These are phyloP conservation scores for Pestalotiopsis sp. DNA, from an alignment of 2,329 filamentous ascomycete genomes.

Conservation along the genomic window DNA sequence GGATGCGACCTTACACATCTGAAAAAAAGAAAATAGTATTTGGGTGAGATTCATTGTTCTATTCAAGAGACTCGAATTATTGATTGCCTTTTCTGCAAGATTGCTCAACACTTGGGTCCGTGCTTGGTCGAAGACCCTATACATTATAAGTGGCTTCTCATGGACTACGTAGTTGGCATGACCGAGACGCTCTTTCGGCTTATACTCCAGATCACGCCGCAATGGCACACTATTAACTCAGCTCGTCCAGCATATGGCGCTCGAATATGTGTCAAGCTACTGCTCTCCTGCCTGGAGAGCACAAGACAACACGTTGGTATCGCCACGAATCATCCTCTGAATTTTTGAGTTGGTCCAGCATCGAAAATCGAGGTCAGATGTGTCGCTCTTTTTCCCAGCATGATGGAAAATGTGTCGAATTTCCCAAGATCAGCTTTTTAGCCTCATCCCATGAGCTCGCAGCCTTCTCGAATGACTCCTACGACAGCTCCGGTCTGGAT, in stretches of 20 bases:
- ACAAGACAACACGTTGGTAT: background rate
- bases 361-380: background rate
- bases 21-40: too few relatives aligned
- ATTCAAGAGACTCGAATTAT: too few relatives aligned
- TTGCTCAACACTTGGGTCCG: background rate
- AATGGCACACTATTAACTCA: background rate
- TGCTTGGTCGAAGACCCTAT: background rate
- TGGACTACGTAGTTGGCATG: background rate
- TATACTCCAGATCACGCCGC: background rate
- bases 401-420: background rate
- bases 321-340: background rate
- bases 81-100: background rate
- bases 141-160: background rate
- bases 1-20: too few relatives aligned
- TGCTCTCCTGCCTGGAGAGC: background rate
- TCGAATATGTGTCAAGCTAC: background rate
- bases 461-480: slow-evolving; percentile 83
- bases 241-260: background rate
- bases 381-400: background rate
- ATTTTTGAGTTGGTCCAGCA: background rate
- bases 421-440: background rate
- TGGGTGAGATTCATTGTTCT: too few relatives aligned
- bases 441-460: slow-evolving; percentile 59
- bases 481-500: slow-evolving; percentile 94
- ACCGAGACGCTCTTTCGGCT: background rate